phyloP scores from a whole-genome alignment of 1,284 basidiomycete genomes.

The Pascua guehoae region DNA sequence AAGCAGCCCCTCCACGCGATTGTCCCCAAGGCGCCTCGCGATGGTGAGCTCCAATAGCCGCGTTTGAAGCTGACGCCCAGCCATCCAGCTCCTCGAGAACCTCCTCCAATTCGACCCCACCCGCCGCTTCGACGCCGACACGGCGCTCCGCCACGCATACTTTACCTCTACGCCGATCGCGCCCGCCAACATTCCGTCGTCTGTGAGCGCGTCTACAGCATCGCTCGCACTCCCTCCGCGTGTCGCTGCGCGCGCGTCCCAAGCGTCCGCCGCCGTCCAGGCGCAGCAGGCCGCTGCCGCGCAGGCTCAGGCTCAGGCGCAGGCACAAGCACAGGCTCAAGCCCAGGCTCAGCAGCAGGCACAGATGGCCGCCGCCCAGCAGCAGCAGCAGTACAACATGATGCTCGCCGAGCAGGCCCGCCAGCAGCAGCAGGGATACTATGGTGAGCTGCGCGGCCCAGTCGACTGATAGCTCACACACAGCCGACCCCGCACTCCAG shows the following conservation, averaged over 20 bases:
- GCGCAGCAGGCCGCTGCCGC: constrained; percentile 29
- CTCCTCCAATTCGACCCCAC: constrained; percentile 95
- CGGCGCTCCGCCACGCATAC: constrained; percentile 89
- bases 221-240: constrained; percentile 40
- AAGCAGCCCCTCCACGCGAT: constrained; percentile 86
- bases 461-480: neutral
- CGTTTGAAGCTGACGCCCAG: constrained; percentile 51
- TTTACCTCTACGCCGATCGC: constrained; percentile 58
- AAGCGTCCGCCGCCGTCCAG: constrained; percentile 41
- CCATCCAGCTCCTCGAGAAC: constrained; percentile 89
- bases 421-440: constrained; percentile 31
- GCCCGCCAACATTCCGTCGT: constrained; percentile 36
- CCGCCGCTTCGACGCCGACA: constrained; percentile 85
- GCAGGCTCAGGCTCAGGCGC: constrained; percentile 19
- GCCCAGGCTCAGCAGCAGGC: constrained; percentile 49
- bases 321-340: constrained; percentile 48
- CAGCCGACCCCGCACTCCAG: constrained; percentile 33
- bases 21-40: constrained; percentile 85
- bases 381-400: constrained; percentile 34
- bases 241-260: constrained; percentile 39
- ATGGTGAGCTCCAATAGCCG: constrained; percentile 56
- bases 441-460: constrained; percentile 22
- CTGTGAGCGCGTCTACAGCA: constrained; percentile 28
- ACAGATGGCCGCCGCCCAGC: constrained; percentile 28
- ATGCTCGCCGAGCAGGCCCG: constrained; percentile 20